Conservation (phyloP, 352 stramenopile species). For the Achlya hypogyna region DNA sequence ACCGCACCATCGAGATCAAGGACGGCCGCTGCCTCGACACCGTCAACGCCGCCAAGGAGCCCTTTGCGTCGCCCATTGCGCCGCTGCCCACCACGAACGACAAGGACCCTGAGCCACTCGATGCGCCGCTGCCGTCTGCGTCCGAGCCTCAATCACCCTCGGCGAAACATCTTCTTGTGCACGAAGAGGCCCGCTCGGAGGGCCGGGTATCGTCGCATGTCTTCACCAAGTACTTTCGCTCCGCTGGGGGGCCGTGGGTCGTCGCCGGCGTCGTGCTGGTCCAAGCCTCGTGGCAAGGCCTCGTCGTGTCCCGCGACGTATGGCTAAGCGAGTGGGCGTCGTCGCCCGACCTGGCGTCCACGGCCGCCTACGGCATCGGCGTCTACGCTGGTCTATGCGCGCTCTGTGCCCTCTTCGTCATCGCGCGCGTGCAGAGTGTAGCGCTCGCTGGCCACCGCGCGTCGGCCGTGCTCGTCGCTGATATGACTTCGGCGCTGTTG, state of each 20-base stretch:
- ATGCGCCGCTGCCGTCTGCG: background rate
- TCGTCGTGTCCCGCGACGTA: slow-evolving; percentile 25
- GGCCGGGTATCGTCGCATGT: slow-evolving; percentile 31
- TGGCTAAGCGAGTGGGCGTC: slow-evolving; percentile 24
- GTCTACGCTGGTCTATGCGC: slow-evolving; percentile 32
- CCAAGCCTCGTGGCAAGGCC: slow-evolving; percentile 23
- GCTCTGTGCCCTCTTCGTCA: slow-evolving; percentile 43
- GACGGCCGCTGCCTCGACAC: slow-evolving; percentile 19
- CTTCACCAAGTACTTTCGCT: slow-evolving; percentile 39
- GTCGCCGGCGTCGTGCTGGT: background rate
- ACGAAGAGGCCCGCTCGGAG: slow-evolving; percentile 16
- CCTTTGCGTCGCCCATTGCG: background rate
- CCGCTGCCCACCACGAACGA: background rate
- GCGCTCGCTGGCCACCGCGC: slow-evolving; percentile 43
- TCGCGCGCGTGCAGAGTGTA: slow-evolving; percentile 50
- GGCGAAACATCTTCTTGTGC: slow-evolving; percentile 21
- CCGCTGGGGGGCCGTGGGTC: slow-evolving; percentile 9
- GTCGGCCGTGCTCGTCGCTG: slow-evolving; percentile 71
- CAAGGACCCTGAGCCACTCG: background rate
- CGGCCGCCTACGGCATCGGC: slow-evolving; percentile 12
- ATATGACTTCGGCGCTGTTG: slow-evolving; percentile 80
- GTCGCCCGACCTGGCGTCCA: background rate
- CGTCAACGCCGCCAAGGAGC: background rate
- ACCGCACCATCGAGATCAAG: slow-evolving; percentile 19
- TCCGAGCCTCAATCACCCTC: background rate